phyloP scores from a whole-genome alignment of 352 stramenopile species.

The Globisporangium ultimum region DNA sequence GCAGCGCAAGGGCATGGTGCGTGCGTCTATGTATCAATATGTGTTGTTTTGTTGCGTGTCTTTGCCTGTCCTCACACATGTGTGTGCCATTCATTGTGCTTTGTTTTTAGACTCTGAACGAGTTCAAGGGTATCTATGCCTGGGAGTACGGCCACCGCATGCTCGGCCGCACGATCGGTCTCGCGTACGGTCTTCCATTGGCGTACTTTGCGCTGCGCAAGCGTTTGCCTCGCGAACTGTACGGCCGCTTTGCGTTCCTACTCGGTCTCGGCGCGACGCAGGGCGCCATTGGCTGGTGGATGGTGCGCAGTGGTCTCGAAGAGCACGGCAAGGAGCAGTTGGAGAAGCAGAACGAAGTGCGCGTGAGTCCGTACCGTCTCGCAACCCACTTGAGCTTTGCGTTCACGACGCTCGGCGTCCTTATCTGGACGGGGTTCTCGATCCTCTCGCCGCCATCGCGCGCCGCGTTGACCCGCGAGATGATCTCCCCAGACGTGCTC shows the following conservation, averaged over 20 bases:
- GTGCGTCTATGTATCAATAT: slow-evolving; percentile 4
- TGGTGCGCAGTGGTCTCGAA: slow-evolving; percentile 98
- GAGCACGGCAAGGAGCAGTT: slow-evolving; percentile 86
- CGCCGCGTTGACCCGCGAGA: slow-evolving; percentile 58
- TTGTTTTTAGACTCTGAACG: slow-evolving; percentile 87
- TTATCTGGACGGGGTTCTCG: slow-evolving; percentile 95
- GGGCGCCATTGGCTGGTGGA: slow-evolving; percentile 97
- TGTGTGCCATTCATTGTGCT: background rate
- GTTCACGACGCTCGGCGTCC: slow-evolving; percentile 94
- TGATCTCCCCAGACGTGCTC: slow-evolving; percentile 76
- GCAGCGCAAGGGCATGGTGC: slow-evolving; percentile 90
- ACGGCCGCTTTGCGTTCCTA: slow-evolving; percentile 60
- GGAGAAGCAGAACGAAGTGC: slow-evolving; percentile 91
- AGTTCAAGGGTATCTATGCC: slow-evolving; percentile 99
- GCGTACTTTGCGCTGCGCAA: slow-evolving; percentile 92
- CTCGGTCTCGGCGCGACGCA: slow-evolving; percentile 68
- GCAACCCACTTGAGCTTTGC: slow-evolving; percentile 96
- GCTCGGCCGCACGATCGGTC: slow-evolving; percentile 93
- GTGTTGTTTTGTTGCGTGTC: background rate
- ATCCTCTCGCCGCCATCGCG: slow-evolving; percentile 78
- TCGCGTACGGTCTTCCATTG: slow-evolving; percentile 92
- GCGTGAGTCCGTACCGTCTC: slow-evolving; percentile 96
- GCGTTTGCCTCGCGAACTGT: slow-evolving; percentile 64
- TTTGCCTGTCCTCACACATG: slow-evolving; percentile 1
- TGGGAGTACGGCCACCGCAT: slow-evolving; percentile 97